A percentile compares a stretch with the other conserved stretches of the same genome.
phyloP scores from a whole-genome alignment of 805 yeast genomes.

The Pichia thaimueangensis region DNA sequence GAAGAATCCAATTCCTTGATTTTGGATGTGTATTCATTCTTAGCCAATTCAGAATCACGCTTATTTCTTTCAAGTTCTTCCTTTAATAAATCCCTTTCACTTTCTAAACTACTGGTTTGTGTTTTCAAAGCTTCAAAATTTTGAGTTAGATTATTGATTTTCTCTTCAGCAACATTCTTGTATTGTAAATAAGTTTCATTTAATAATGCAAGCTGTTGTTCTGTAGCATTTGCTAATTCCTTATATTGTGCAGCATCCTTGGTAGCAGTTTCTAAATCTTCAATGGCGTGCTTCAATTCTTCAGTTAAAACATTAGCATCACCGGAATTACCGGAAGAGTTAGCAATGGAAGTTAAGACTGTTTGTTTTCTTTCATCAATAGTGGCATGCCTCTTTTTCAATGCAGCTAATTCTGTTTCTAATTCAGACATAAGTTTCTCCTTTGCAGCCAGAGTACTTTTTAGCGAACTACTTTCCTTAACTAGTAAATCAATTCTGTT shows the following conservation, averaged over 20 bases:
- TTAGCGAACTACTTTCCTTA: slow-evolving; percentile 36
- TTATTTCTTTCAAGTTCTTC: slow-evolving; percentile 13
- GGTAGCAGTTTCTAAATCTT: slow-evolving; percentile 52
- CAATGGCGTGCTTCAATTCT: slow-evolving; percentile 35
- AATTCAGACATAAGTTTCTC: slow-evolving; percentile 35
- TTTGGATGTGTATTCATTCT: slow-evolving; percentile 15
- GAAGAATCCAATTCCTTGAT: slow-evolving; percentile 21
- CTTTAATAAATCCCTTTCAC: slow-evolving; percentile 14
- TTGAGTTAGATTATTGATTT: slow-evolving; percentile 7
- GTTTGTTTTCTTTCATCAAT: slow-evolving; percentile 25
- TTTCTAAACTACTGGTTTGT: slow-evolving; percentile 9
- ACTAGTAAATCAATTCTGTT: slow-evolving; percentile 53
- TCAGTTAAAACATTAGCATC: slow-evolving; percentile 23
- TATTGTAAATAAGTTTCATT: slow-evolving; percentile 47
- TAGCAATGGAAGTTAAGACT: slow-evolving; percentile 24
- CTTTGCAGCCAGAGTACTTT: slow-evolving; percentile 38
- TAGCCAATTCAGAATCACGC: slow-evolving; percentile 10
- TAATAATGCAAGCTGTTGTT: slow-evolving; percentile 52
- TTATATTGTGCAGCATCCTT: slow-evolving; percentile 56
- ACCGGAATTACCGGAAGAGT: slow-evolving; percentile 17
- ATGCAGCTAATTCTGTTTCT: slow-evolving; percentile 30
- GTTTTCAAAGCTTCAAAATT: slow-evolving; percentile 16
- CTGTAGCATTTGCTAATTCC: slow-evolving; percentile 58
- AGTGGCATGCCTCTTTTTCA: slow-evolving; percentile 28
- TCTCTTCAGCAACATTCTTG: slow-evolving; percentile 27